phyloP scores from a whole-genome alignment of 2,329 filamentous ascomycete species.

The Aspergillus puulaauensis region DNA sequence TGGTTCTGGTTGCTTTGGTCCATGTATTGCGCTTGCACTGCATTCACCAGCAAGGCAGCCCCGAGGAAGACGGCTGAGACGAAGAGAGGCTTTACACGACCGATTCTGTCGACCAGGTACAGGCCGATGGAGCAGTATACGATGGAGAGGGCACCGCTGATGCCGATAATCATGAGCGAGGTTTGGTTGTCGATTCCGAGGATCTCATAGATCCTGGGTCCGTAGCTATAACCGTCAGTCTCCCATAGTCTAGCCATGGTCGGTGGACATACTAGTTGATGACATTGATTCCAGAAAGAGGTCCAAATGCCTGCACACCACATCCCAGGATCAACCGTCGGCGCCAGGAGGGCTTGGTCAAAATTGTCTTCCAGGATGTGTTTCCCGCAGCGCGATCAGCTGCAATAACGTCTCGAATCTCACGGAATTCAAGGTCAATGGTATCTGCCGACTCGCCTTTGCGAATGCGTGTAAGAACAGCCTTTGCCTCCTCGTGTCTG shows the following conservation, averaged over 20 bases:
- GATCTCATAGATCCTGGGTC: slow-evolving; percentile 6
- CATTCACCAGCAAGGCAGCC: slow-evolving; percentile 31
- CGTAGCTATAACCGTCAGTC: slow-evolving; percentile 3
- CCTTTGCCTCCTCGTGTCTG: slow-evolving; percentile 15
- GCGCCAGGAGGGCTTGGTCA: slow-evolving; percentile 39
- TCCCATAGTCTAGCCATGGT: neutral
- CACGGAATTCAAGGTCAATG: slow-evolving; percentile 42
- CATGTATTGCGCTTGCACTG: slow-evolving; percentile 6
- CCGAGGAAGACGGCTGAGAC: slow-evolving; percentile 41
- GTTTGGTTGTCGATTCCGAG: slow-evolving; percentile 21
- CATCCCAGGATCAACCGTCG: slow-evolving; percentile 48
- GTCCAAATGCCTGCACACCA: slow-evolving; percentile 51
- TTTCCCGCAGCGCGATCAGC: slow-evolving; percentile 27
- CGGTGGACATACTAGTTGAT: slow-evolving; percentile 24
- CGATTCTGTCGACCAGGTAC: slow-evolving; percentile 47
- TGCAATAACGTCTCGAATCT: slow-evolving; percentile 43
- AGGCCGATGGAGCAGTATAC: slow-evolving; percentile 51
- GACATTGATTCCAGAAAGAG: slow-evolving; percentile 49
- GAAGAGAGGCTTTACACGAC: slow-evolving; percentile 51
- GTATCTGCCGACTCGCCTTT: slow-evolving; percentile 29
- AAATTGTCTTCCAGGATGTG: slow-evolving; percentile 4
- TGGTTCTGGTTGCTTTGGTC: slow-evolving; percentile 31
- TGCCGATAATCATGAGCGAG: slow-evolving; percentile 52
- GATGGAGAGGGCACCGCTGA: slow-evolving; percentile 51
- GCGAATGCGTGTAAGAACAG: slow-evolving; percentile 30